Evolutionary conservation across 176 grass and related monocot genomes (phyloP).

Genomic region (Carex cristatella): DNA sequence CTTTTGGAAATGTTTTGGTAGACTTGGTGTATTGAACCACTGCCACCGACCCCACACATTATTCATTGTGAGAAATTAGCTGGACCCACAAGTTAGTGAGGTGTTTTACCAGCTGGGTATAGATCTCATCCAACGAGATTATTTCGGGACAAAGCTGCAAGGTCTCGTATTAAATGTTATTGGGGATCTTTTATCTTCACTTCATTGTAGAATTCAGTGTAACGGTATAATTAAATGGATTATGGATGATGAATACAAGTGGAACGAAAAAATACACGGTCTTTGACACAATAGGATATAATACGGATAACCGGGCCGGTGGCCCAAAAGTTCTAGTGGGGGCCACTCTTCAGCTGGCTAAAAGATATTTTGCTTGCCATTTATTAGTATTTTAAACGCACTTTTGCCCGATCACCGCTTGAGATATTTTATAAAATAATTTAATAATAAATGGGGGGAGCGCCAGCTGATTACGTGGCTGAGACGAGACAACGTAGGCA

Average conservation of each 20-base stretch:
- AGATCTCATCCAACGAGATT: neutral
- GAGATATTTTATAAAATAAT: conserved; percentile 18
- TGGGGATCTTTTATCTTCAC: neutral
- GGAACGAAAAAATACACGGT: neutral
- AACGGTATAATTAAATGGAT: neutral
- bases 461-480: neutral
- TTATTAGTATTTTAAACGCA: neutral
- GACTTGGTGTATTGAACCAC: neutral
- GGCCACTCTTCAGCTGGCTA: neutral
- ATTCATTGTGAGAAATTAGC: neutral
- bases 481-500: neutral
- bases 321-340: neutral
- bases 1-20: neutral
- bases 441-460: neutral
- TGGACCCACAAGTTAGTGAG: neutral
- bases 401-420: neutral
- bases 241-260: neutral
- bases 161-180: neutral
- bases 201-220: neutral
- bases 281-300: neutral
- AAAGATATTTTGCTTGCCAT: neutral
- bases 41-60: neutral
- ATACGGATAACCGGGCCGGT: neutral
- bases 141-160: neutral
- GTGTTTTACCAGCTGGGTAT: neutral